Evolutionary conservation across 805 yeast species (phyloP).

Genomic region (Candida palmyrensis): DNA sequence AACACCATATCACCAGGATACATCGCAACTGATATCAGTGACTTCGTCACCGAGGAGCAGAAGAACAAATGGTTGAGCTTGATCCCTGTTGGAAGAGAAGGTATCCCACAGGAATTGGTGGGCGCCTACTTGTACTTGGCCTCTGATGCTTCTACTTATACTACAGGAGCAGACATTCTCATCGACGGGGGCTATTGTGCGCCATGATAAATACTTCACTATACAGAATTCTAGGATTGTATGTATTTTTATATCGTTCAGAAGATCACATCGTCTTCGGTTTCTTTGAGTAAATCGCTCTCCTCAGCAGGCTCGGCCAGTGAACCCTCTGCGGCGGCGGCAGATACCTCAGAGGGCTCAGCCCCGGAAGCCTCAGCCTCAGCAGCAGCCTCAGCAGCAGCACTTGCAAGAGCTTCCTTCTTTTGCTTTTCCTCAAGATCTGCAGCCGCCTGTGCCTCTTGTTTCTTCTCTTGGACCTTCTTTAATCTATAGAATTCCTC

Average conservation of each 20-base stretch:
- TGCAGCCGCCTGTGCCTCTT: conserved; percentile 62
- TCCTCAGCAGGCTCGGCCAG: conserved; percentile 7
- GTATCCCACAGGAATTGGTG: conserved; percentile 37
- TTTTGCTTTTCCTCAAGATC: conserved; percentile 47
- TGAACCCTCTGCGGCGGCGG: conserved; percentile 5
- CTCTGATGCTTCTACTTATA: conserved; percentile 38
- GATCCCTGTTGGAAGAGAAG: conserved; percentile 45
- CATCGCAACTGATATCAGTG: conserved; percentile 35
- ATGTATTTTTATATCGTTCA: conserved; percentile 8
- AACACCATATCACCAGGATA: conserved; percentile 42
- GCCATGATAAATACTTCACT: conserved; percentile 14
- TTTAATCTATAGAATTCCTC: conserved; percentile 96
- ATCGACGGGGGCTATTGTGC: conserved; percentile 45
- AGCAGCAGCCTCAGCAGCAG: conserved; percentile 6
- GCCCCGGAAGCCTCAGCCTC: conserved; percentile 8
- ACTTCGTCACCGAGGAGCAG: conserved; percentile 27
- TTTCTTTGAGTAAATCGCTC: conserved; percentile 32
- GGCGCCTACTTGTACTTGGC: conserved; percentile 44
- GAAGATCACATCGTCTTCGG: conserved; percentile 44
- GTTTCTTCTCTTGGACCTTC: conserved; percentile 94
- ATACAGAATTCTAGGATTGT: not conserved
- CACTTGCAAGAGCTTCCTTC: conserved; percentile 15
- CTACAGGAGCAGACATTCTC: conserved; percentile 41
- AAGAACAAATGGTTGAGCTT: conserved; percentile 35
- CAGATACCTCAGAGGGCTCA: conserved; percentile 5